These are phyloP conservation scores for Nothophytophthora sp. DNA, from an alignment of 352 stramenopile species.

Conservation along the genomic window DNA sequence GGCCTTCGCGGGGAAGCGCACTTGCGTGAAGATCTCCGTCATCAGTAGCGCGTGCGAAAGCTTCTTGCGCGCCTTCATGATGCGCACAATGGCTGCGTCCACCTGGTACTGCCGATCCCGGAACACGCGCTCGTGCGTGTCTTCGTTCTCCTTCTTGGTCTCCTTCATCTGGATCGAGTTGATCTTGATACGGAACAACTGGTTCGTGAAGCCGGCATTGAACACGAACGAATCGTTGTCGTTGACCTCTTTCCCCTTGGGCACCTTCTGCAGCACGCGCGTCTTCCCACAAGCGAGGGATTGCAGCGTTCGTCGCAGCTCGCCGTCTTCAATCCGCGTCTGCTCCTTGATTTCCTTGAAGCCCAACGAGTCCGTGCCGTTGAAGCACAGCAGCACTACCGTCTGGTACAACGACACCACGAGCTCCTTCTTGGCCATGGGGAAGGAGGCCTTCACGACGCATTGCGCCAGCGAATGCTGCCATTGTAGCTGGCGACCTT, in stretches of 20 bases:
- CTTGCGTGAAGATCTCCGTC: conserved; percentile 97
- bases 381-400: conserved; percentile 96
- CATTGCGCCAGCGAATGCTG: conserved; percentile 96
- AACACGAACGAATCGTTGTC: conserved; percentile 94
- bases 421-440: conserved; percentile 96
- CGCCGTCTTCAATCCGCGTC: conserved; percentile 95
- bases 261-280: conserved; percentile 96
- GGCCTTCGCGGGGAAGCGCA: conserved; percentile 98
- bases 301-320: conserved; percentile 98
- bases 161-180: conserved; percentile 98
- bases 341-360: conserved; percentile 92
- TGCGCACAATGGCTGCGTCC: conserved; percentile 99
- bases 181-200: conserved; percentile 99
- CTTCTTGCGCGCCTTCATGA: conserved; percentile 99
- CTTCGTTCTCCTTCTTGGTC: conserved; percentile 96
- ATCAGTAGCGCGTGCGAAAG: conserved; percentile 98
- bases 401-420: conserved; percentile 98
- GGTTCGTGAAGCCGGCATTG: conserved; percentile 95
- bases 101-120: conserved; percentile 98
- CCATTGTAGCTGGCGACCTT: conserved; percentile 97
- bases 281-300: conserved; percentile 99
- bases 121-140: too few relatives aligned
- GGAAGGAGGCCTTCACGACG: conserved; percentile 84
- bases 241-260: conserved; percentile 94
- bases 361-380: conserved; percentile 80